Conservation (phyloP, 1,284 basidiomycete species). For the Pterula multifida region DNA sequence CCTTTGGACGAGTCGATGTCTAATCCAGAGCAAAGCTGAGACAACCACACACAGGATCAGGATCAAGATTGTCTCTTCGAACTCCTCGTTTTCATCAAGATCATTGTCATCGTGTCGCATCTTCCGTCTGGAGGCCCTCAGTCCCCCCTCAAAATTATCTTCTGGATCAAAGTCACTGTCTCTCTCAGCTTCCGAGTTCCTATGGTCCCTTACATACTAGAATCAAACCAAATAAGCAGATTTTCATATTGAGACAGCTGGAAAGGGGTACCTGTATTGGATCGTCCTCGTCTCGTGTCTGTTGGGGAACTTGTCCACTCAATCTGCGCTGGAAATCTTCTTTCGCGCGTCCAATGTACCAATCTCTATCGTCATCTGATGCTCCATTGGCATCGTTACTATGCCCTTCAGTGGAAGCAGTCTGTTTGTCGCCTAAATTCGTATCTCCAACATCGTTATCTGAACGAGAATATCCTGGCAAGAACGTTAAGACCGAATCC, state of each 20-base stretch:
- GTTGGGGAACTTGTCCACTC: constrained; percentile 24
- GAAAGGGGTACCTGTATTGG: constrained; percentile 45
- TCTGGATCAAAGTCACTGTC: constrained; percentile 68
- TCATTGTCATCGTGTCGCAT: constrained; percentile 50
- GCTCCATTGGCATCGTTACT: constrained; percentile 13
- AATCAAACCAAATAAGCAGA: constrained; percentile 6
- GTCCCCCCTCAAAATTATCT: constrained; percentile 64
- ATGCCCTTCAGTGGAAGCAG: constrained; percentile 8
- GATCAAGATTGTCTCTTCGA: constrained; percentile 61
- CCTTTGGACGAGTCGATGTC: constrained; percentile 59
- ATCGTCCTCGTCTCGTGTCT: constrained; percentile 47
- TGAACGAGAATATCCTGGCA: neutral
- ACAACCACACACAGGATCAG: constrained; percentile 54
- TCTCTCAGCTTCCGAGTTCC: constrained; percentile 57
- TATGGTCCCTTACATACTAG: constrained; percentile 67
- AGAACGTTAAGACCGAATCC: constrained; percentile 4
- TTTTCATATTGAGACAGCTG: neutral
- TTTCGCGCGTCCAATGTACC: constrained; percentile 71
- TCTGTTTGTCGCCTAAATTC: neutral
- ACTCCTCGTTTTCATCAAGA: constrained; percentile 49
- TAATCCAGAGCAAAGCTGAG: constrained; percentile 56
- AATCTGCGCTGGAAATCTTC: constrained; percentile 56
- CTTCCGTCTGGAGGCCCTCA: constrained; percentile 45
- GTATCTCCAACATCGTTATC: neutral
- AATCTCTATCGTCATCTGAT: constrained; percentile 37